Base-by-base conservation (phyloP, 176 grass and related monocot genomes). In the Ananas comosus region DNA sequence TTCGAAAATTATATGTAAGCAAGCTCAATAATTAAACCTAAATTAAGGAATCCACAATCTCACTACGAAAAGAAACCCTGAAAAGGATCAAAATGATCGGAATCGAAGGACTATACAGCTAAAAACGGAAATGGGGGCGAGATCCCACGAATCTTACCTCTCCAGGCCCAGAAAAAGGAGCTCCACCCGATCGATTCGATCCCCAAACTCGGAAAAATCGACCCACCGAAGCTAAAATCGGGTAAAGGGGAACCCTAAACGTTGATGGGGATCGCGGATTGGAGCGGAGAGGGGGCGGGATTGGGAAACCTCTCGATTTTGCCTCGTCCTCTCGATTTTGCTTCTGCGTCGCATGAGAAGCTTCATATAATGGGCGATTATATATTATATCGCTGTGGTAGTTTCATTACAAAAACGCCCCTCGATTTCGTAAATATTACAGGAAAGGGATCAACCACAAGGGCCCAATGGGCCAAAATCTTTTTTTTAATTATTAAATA, bases 181-280 rank as follows among this genome's bases (percentile, higher is more conserved):
- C 56, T 61, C 56, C 56, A 19, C 56, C 52, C 56, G 56, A 61
- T 61, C 56, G 56, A 61, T 61, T 21, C 56, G 56, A 61, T 61
- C 56, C 56, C 56, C 17, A 61, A 22, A 56, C 52, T 3, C 13
- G 13, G 13, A 56, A 61, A 18, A 61, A 18, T 22, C 56, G 56
- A 61, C 7, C 56, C 17, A 61, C 13, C 17, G 17, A 22, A 10
- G 56, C 9, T 16, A 2, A 10, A 22, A 61, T 61, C 10, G 16
- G 56, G 5, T 14, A 9, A 19, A 3, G 19, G 14, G 56, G 56
- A 19, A 19, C 19, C n/a, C n/a, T 14, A 10, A 14, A 4, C 14
- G 16, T 1, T 7, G 56, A 61, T 61, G 10, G 21, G 21, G 0
- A 61, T 22, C 56, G 5, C 56, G 56, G 4, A 10, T 7, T 59